Conservation (phyloP, 495 filamentous ascomycete genomes). For the Xylaria grammica region DNA sequence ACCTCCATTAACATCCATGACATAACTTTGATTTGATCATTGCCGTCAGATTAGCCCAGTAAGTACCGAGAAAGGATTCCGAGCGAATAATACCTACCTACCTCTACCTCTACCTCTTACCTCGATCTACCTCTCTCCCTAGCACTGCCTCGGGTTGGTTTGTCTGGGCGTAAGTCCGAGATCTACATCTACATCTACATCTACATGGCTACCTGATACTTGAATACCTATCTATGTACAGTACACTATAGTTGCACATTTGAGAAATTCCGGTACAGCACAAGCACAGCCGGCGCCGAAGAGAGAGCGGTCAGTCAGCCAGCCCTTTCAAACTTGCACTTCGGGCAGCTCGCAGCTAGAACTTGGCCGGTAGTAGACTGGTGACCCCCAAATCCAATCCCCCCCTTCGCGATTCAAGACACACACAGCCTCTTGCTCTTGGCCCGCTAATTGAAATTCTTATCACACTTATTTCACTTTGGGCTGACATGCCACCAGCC, state of each 20-base stretch:
- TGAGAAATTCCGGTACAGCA: no score
- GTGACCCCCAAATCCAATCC: background rate
- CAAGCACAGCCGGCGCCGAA: no score
- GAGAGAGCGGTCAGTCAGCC: background rate
- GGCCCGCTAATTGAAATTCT: constrained; percentile 17
- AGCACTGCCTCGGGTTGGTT: background rate
- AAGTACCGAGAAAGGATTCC: no score
- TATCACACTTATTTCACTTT: constrained; percentile 9
- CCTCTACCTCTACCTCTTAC: background rate
- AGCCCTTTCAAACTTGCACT: background rate
- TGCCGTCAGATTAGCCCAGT: no score
- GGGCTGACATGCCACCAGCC: constrained; percentile 9
- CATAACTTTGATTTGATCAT: no score
- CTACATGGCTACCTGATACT: background rate
- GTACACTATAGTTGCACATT: background rate
- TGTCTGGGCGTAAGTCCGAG: no score
- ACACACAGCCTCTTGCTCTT: constrained; percentile 10
- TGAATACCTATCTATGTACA: no score
- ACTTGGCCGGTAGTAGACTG: background rate
- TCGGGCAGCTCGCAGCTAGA: background rate
- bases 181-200: no score
- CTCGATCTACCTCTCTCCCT: background rate
- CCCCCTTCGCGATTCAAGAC: constrained; percentile 10
- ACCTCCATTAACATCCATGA: no score
- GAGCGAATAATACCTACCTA: no score